phyloP scores from a whole-genome alignment of 2,329 filamentous ascomycete genomes.

The Raffaelea arxii region DNA sequence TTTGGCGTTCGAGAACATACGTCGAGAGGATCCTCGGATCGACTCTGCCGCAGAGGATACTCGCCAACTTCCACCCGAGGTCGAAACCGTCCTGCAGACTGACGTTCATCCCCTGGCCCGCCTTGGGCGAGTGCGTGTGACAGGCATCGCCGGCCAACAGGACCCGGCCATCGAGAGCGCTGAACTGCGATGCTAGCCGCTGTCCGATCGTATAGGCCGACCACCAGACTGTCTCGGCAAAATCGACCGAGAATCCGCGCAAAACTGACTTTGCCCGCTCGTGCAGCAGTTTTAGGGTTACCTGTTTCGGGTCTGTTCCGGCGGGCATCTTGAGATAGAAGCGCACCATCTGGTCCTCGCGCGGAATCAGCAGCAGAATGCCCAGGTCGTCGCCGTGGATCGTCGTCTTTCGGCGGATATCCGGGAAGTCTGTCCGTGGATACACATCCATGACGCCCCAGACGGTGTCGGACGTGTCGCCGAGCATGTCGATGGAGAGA shows the following conservation, averaged over 20 bases:
- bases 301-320: constrained; percentile 35
- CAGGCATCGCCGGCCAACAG: constrained; percentile 64
- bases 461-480: constrained; percentile 73
- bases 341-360: constrained; percentile 44
- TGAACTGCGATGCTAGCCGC: constrained; percentile 49
- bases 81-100: constrained; percentile 58
- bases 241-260: constrained; percentile 39
- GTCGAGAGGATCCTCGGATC: constrained; percentile 35
- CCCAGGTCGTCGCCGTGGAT: constrained; percentile 40
- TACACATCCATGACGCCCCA: constrained; percentile 63
- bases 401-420: constrained; percentile 44
- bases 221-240: constrained; percentile 48
- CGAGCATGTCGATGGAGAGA: constrained; percentile 76
- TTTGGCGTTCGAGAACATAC: constrained; percentile 42
- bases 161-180: constrained; percentile 43
- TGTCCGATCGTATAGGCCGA: constrained; percentile 59
- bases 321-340: constrained; percentile 47
- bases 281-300: constrained; percentile 42
- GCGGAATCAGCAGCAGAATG: constrained; percentile 48
- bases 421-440: constrained; percentile 45
- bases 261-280: constrained; percentile 39
- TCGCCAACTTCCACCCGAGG: constrained; percentile 48
- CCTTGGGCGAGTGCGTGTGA: constrained; percentile 47
- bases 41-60: constrained; percentile 34
- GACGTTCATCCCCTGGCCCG: constrained; percentile 64